phyloP scores from a whole-genome alignment of 164 flowering plant species.

The Saururus chinensis region DNA sequence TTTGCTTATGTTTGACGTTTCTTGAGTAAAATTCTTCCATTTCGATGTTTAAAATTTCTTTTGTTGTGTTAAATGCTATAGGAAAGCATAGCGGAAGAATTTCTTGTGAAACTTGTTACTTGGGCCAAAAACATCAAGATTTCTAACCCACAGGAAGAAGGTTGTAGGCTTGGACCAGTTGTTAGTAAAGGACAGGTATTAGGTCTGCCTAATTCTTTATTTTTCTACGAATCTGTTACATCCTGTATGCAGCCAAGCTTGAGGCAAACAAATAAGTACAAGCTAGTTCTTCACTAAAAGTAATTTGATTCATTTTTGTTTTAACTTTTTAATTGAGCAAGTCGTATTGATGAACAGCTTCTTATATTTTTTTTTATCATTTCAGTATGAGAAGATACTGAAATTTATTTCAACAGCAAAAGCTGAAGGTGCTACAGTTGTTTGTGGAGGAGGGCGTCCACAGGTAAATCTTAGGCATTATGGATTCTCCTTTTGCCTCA shows the following conservation, averaged over 20 bases:
- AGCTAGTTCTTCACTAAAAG: too few species aligned
- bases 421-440: conserved; percentile 91
- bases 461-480: conserved; percentile 29
- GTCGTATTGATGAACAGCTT: background rate
- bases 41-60: too few species aligned
- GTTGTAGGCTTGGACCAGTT: conserved; percentile 95
- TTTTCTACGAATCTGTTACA: background rate
- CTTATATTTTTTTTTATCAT: background rate
- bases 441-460: conserved; percentile 77
- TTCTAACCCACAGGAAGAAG: conserved; percentile 91
- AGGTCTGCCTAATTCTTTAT: background rate
- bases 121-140: conserved; percentile 81
- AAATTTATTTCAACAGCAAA: conserved; percentile 72
- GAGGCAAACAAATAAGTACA: too few species aligned
- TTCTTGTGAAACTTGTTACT: conserved; percentile 55
- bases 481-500: background rate
- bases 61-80: conserved; percentile 13
- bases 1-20: background rate
- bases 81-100: conserved; percentile 80
- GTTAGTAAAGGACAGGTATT: conserved; percentile 81
- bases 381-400: conserved; percentile 80
- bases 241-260: background rate
- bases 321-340: too few species aligned
- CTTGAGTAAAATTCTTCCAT: background rate
- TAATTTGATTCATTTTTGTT: too few species aligned